A percentile compares a stretch with the other conserved stretches of the same genome.
Evolutionary conservation across 192 early-diverging fungal species (phyloP).

Genomic region (Linnemannia hyalina): DNA sequence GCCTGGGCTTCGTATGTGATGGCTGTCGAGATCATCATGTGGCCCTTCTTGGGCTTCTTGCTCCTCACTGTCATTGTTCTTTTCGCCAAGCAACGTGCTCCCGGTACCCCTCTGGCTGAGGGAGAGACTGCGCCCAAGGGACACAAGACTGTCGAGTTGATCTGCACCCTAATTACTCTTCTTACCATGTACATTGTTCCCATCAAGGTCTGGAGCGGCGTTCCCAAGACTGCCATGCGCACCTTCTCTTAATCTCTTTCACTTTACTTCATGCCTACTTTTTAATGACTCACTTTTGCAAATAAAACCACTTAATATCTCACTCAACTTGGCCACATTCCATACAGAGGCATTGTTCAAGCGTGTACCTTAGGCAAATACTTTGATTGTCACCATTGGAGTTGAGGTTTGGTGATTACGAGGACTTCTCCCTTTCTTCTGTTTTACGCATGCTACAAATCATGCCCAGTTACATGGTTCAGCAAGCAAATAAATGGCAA

Average conservation of each 20-base stretch:
- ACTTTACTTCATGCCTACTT: not conserved
- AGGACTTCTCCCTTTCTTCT: too few species aligned
- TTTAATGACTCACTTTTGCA: not conserved
- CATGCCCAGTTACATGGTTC: too few species aligned
- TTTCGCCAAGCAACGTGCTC: constrained; percentile 34
- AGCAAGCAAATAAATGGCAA: too few species aligned
- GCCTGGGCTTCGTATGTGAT: constrained; percentile 52
- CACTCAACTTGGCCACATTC: not conserved
- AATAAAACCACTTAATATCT: not conserved
- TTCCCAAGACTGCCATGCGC: constrained; percentile 49
- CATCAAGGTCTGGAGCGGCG: constrained; percentile 52
- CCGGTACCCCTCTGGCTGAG: constrained; percentile 35
- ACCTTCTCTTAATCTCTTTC: constrained; percentile 7
- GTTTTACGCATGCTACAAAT: too few species aligned
- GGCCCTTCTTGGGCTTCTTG: constrained; percentile 55
- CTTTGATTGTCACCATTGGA: too few species aligned
- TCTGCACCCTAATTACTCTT: constrained; percentile 47
- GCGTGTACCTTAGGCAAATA: too few species aligned
- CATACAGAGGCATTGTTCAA: too few species aligned
- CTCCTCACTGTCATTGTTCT: constrained; percentile 33
- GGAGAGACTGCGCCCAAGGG: constrained; percentile 41
- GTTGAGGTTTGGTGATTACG: too few species aligned
- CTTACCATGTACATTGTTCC: constrained; percentile 56
- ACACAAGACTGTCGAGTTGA: constrained; percentile 47
- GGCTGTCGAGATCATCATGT: constrained; percentile 55